These are phyloP conservation scores for Nicotiana obtusifolia DNA, from an alignment of 257 asterid species.

Conservation along the genomic window DNA sequence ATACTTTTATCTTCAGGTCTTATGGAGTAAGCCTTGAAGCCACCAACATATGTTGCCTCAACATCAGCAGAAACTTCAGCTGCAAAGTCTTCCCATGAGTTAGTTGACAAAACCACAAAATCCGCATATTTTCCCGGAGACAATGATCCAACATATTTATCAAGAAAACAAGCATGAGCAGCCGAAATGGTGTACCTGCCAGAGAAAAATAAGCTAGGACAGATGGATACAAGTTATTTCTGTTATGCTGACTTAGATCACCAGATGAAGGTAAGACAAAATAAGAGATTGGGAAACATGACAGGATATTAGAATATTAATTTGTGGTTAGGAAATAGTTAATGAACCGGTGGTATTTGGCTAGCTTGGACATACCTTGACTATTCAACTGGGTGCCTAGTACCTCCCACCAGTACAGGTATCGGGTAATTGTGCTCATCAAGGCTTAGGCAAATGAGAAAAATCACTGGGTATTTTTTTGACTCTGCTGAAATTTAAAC, in stretches of 20 bases:
- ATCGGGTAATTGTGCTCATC: neutral
- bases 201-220: neutral
- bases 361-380: neutral
- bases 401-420: neutral
- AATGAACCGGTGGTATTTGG: neutral
- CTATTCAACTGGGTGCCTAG: neutral
- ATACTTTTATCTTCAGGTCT: neutral
- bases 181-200: conserved; percentile 78
- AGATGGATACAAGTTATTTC: neutral
- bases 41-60: conserved; percentile 83
- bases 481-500: neutral
- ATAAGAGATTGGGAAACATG: neutral
- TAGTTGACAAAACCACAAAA: conserved; percentile 62
- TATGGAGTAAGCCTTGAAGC: conserved; percentile 48
- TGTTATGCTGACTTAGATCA: neutral
- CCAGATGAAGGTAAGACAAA: neutral
- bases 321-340: neutral
- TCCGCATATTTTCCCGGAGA: conserved; percentile 87
- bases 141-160: conserved; percentile 72
- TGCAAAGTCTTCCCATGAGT: conserved; percentile 67
- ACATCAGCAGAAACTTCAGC: conserved; percentile 44
- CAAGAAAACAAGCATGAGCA: conserved; percentile 89
- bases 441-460: neutral
- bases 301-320: neutral
- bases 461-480: neutral